These are phyloP conservation scores for Lenwebbia sp. DNA, from an alignment of 345 rosid genomes.

Conservation along the genomic window DNA sequence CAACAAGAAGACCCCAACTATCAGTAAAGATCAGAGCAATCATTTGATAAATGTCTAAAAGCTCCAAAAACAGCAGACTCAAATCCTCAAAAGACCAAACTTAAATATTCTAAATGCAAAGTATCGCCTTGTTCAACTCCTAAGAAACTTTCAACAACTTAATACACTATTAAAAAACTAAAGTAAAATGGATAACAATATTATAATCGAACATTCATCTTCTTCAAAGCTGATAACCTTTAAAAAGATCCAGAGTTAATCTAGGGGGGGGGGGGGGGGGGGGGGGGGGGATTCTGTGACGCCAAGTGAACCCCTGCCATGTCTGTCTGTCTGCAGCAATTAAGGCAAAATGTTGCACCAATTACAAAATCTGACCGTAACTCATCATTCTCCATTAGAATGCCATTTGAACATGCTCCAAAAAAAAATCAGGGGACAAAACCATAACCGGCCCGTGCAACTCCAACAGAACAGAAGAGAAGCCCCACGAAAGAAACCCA, in stretches of 20 bases:
- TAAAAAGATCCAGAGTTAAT: neutral
- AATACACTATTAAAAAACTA: neutral
- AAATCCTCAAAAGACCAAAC: neutral
- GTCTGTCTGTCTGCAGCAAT: neutral
- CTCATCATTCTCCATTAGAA: neutral
- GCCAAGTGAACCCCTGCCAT: neutral
- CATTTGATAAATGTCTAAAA: neutral
- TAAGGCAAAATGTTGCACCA: neutral
- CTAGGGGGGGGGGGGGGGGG: neutral
- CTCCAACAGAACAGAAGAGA: neutral
- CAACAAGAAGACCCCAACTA: neutral
- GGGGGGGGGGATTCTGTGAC: neutral
- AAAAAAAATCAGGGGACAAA: neutral
- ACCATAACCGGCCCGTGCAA: neutral
- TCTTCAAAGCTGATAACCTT: neutral
- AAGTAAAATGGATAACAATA: neutral
- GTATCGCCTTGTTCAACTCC: neutral
- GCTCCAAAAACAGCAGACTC: neutral
- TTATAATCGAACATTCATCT: neutral
- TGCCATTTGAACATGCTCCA: neutral
- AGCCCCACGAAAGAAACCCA: neutral
- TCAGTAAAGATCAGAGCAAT: neutral
- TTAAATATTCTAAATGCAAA: neutral
- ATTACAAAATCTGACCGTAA: neutral
- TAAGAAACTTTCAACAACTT: neutral